Evolutionary conservation across 129 eudicot species (phyloP).

Genomic region (Deinandra increscens): DNA sequence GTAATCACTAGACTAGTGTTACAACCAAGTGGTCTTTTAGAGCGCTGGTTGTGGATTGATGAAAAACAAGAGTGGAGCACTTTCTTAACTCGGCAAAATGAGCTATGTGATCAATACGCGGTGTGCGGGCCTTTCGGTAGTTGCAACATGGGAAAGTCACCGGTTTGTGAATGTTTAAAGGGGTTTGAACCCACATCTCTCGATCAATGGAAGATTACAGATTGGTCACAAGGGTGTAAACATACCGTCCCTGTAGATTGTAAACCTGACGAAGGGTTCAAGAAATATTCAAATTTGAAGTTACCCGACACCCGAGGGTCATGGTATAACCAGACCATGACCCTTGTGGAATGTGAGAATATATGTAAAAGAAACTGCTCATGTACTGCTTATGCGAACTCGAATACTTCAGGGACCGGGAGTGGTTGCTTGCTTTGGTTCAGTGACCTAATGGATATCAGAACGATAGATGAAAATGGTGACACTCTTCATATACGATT

Average conservation of each 20-base stretch:
- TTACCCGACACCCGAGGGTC: conserved; percentile 36
- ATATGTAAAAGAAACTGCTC: conserved; percentile 45
- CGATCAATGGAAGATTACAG: conserved; percentile 30
- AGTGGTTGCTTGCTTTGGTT: conserved; percentile 61
- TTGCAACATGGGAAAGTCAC: conserved; percentile 31
- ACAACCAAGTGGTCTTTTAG: conserved; percentile 15
- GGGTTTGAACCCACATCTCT: conserved; percentile 39
- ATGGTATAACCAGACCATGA: conserved; percentile 34
- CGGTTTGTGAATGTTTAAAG: conserved; percentile 39
- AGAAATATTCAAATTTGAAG: conserved; percentile 24
- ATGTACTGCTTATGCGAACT: conserved; percentile 43
- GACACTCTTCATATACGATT: conserved; percentile 24
- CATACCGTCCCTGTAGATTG: conserved; percentile 32
- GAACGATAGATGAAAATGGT: conserved; percentile 12
- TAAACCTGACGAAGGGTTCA: conserved; percentile 38
- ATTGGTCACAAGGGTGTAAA: conserved; percentile 55
- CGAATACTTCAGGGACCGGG: conserved; percentile 33
- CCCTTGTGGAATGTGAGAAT: conserved; percentile 34
- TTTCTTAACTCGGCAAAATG: neutral
- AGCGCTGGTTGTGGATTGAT: conserved; percentile 22
- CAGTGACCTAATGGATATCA: conserved; percentile 39
- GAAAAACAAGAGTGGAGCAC: conserved; percentile 16
- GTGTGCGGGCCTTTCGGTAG: conserved; percentile 39
- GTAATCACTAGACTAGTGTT: neutral
- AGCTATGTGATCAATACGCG: conserved; percentile 36